These are phyloP conservation scores for Eucalyptus caleyi DNA, from an alignment of 345 rosid species.

Conservation along the genomic window DNA sequence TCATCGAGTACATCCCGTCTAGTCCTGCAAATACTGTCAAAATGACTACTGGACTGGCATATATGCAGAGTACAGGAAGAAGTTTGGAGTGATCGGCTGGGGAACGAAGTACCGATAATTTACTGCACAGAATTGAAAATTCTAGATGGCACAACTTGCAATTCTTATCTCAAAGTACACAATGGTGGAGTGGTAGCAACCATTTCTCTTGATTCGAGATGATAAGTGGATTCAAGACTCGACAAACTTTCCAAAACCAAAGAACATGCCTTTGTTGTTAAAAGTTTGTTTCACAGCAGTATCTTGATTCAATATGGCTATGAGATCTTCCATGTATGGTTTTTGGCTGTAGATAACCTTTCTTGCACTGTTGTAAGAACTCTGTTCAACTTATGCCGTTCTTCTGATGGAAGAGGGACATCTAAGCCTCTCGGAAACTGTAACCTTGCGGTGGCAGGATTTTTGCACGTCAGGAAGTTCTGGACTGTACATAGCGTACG, in stretches of 20 bases:
- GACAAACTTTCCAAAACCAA: background rate
- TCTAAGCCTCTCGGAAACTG: background rate
- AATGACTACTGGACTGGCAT: background rate
- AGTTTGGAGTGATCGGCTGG: background rate
- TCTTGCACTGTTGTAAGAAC: conserved; percentile 46
- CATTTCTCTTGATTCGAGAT: background rate
- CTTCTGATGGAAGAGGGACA: conserved; percentile 25
- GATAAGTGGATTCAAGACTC: background rate
- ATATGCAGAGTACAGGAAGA: background rate
- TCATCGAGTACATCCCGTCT: background rate
- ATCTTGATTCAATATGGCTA: conserved; percentile 74
- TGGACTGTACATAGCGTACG: background rate
- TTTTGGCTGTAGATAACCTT: conserved; percentile 56
- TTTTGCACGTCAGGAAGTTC: background rate
- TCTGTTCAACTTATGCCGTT: conserved; percentile 57
- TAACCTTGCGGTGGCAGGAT: conserved; percentile 3
- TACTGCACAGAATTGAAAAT: background rate
- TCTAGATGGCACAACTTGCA: background rate
- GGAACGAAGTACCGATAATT: background rate
- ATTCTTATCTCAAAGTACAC: background rate
- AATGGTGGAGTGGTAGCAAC: background rate
- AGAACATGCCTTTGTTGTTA: conserved; percentile 47
- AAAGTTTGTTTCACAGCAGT: conserved; percentile 53
- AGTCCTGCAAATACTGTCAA: background rate
- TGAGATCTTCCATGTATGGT: conserved; percentile 76